Evolutionary conservation across 2,329 filamentous ascomycete genomes (phyloP).

Genomic region (Aspergillus pseudonomiae): DNA sequence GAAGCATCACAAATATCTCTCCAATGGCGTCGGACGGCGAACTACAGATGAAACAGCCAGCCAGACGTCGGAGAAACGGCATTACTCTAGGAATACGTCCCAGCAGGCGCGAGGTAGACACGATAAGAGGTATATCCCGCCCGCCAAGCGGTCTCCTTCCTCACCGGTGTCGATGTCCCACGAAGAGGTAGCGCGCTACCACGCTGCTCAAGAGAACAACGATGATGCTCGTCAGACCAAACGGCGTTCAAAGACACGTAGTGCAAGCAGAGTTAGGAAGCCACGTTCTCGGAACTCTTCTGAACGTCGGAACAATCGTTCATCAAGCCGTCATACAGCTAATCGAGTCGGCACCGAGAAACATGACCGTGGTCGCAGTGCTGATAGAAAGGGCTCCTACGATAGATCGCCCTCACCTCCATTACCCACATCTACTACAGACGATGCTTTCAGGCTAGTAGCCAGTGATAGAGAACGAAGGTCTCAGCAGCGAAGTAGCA

Average conservation of each 20-base stretch:
- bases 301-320: constrained; percentile 38
- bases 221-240: constrained; percentile 52
- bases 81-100: constrained; percentile 62
- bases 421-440: constrained; percentile 72
- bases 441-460: constrained; percentile 57
- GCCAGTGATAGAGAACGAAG: constrained; percentile 50
- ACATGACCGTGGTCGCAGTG: constrained; percentile 61
- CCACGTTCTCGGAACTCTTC: constrained; percentile 35
- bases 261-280: constrained; percentile 58
- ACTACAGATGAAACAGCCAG: constrained; percentile 48
- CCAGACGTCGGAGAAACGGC: constrained; percentile 52
- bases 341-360: constrained; percentile 37
- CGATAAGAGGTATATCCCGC: constrained; percentile 68
- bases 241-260: constrained; percentile 36
- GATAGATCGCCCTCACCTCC: constrained; percentile 79
- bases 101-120: constrained; percentile 69
- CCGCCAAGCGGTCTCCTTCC: constrained; percentile 83
- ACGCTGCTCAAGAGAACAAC: constrained; percentile 50
- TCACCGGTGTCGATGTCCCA: constrained; percentile 95
- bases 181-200: constrained; percentile 66
- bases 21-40: constrained; percentile 56
- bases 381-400: constrained; percentile 60
- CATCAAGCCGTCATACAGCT: constrained; percentile 46
- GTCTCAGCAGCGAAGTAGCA: constrained; percentile 55
- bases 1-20: constrained; percentile 50